Conservation (phyloP, 108 stramenopile genomes). For the Heterococcus sp. region DNA sequence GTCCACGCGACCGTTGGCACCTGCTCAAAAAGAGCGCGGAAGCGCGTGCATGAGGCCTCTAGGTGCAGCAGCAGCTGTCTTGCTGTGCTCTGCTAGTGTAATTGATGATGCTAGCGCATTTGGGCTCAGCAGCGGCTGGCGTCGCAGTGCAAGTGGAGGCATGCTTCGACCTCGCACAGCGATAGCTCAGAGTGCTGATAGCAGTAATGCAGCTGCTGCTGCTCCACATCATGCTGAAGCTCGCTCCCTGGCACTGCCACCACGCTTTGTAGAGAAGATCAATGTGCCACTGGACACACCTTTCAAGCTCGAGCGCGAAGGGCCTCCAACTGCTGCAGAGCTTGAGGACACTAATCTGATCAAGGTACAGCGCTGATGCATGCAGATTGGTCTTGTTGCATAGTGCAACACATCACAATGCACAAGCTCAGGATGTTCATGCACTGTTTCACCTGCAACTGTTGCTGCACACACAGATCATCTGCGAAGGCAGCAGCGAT, state of each 20-base stretch:
- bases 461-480: slow-evolving; percentile 47
- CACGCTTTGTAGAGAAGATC: not conserved
- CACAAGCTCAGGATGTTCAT: not conserved
- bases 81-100: too few relatives aligned
- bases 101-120: too few relatives aligned
- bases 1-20: too few relatives aligned
- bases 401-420: not conserved
- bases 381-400: not conserved
- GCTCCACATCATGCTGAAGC: too few relatives aligned
- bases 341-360: slow-evolving; percentile 18
- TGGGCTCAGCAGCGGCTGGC: too few relatives aligned
- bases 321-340: slow-evolving; percentile 10
- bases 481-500: slow-evolving; percentile 67
- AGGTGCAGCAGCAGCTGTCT: too few relatives aligned
- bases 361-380: slow-evolving; percentile 1
- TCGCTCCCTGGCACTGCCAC: not conserved
- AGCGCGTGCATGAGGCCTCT: too few relatives aligned
- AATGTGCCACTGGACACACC: not conserved
- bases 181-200: too few relatives aligned
- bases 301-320: not conserved
- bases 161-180: too few relatives aligned
- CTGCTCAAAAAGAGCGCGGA: too few relatives aligned
- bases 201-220: too few relatives aligned
- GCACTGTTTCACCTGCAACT: not conserved
- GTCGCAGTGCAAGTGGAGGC: too few relatives aligned